Base-by-base conservation (phyloP, 176 grass and related monocot genomes). In the Rhipidocladum racemiflorum region DNA sequence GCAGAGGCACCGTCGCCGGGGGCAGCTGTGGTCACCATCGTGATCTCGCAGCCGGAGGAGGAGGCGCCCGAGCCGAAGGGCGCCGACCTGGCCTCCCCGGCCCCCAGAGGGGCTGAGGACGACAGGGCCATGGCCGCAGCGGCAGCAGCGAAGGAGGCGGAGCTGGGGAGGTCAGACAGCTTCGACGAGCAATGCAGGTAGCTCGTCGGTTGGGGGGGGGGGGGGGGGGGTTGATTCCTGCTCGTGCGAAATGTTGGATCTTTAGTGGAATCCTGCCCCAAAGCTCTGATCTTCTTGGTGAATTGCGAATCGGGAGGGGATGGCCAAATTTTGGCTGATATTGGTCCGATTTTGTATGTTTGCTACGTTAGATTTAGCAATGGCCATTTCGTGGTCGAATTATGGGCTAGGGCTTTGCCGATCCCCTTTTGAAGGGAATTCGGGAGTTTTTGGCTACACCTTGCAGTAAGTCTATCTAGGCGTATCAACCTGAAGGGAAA, bases 161-260 rank as follows among this genome's bases (percentile, higher is more conserved):
- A 72, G 35, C 86, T 93, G 54, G 71, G 80, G 1, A 89, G 89
- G 73, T 77, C 82, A 11, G 92, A 99, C 32, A 93, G 91, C 72
- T 85, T 90, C 83, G 72, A 84, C 64, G 96, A 95, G 69, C 83
- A 95, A 82, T 99, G 96, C 92, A 99, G 96, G 92, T 99, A 91
- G 46, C 4, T 25, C 32, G 46, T 80, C 38, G 42, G 16, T 81
- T 21, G 16, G 11, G 51, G 14, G 3, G 11, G 34, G 42, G 16
- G 78, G 25, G 16, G 11, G 51, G 14, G 3, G 11, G 34, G 40
- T 46, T 3, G 20, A 15, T 55, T 42, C 38, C 7, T 53, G n/a
- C 69, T 5, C 5, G 0, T 39, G 29, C 42, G 44, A 54, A 23
- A 84, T 51, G 81, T 40, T 74, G 32, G 44, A 15, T 42, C n/a